Evolutionary conservation across 805 yeast genomes (phyloP).

Genomic region (Metschnikowia kunwiensis): DNA sequence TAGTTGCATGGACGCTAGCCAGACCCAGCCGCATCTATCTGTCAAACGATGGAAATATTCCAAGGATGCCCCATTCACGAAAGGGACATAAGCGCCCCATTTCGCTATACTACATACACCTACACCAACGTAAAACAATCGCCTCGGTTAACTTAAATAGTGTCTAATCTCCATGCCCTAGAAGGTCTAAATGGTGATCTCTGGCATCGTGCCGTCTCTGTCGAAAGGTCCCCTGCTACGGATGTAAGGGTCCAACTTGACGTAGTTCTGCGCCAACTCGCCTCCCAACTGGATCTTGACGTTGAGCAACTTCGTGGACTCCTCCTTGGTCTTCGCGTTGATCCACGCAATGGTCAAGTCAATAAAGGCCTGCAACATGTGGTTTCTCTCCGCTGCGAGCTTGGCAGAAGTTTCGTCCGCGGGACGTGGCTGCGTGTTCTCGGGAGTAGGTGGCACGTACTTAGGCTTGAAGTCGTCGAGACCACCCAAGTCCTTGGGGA

Average conservation of each 20-base stretch:
- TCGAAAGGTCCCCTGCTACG: constrained; percentile 19
- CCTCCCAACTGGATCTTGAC: constrained; percentile 54
- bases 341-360: constrained; percentile 77
- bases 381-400: constrained; percentile 52
- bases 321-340: constrained; percentile 53
- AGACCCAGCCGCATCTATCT: too few relatives aligned
- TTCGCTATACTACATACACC: too few relatives aligned
- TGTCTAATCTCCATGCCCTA: too few relatives aligned
- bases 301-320: constrained; percentile 45
- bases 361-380: constrained; percentile 51
- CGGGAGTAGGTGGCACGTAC: constrained; percentile 64
- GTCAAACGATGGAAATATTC: too few relatives aligned
- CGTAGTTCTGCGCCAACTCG: constrained; percentile 60
- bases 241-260: constrained; percentile 44
- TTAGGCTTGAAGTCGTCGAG: constrained; percentile 53
- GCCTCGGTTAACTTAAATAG: constrained; percentile 2
- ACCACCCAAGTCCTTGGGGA: constrained; percentile 79
- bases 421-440: constrained; percentile 36
- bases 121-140: too few relatives aligned
- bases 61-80: too few relatives aligned
- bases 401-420: constrained; percentile 43
- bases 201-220: constrained; percentile 17
- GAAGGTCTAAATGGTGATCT: background rate
- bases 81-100: too few relatives aligned
- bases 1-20: too few relatives aligned